A percentile compares a stretch with the other conserved stretches of the same genome.
Evolutionary conservation across 768 basidiomycete species (phyloP).

Genomic region (Phanerodontia chrysosporium): DNA sequence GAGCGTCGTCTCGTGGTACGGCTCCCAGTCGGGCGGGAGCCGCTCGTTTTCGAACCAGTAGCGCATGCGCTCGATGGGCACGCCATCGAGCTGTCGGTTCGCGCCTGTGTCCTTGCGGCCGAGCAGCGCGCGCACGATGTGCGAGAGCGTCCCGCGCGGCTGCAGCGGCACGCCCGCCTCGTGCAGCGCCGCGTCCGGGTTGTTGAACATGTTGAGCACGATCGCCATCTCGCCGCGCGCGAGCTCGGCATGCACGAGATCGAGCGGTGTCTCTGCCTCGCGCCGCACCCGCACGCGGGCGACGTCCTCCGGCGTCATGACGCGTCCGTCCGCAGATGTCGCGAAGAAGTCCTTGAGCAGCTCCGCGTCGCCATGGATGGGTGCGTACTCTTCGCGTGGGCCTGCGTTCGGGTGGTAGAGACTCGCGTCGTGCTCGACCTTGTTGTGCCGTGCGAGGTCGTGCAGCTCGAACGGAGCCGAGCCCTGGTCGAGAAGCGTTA

Average conservation of each 20-base stretch:
- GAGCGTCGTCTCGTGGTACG: constrained; percentile 12
- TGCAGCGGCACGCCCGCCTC: constrained; percentile 4
- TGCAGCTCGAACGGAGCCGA: constrained; percentile 11
- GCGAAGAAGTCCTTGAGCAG: constrained; percentile 15
- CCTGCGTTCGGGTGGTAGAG: constrained; percentile 23
- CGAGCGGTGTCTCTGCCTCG: constrained; percentile 40
- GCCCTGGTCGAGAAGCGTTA: constrained; percentile 13
- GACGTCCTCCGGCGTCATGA: constrained; percentile 31
- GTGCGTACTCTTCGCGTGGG: constrained; percentile 18
- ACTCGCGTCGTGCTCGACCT: constrained; percentile 27
- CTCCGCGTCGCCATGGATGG: constrained; percentile 10
- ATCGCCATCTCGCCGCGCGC: constrained; percentile 68
- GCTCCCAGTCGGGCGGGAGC: constrained; percentile 8
- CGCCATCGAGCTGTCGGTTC: constrained; percentile 8
- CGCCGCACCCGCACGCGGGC: constrained; percentile 49
- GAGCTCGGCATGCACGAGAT: constrained; percentile 49
- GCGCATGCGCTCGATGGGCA: constrained; percentile 8
- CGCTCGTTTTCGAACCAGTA: constrained; percentile 13
- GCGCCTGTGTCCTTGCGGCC: constrained; percentile 1
- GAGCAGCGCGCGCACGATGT: background rate
- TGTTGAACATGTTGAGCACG: constrained; percentile 53
- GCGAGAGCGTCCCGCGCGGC: background rate
- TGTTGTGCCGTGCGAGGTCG: constrained; percentile 25
- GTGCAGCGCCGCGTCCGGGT: constrained; percentile 14
- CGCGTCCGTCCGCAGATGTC: background rate